phyloP scores from a whole-genome alignment of 441 rosid species.

The Mallotus japonicus region DNA sequence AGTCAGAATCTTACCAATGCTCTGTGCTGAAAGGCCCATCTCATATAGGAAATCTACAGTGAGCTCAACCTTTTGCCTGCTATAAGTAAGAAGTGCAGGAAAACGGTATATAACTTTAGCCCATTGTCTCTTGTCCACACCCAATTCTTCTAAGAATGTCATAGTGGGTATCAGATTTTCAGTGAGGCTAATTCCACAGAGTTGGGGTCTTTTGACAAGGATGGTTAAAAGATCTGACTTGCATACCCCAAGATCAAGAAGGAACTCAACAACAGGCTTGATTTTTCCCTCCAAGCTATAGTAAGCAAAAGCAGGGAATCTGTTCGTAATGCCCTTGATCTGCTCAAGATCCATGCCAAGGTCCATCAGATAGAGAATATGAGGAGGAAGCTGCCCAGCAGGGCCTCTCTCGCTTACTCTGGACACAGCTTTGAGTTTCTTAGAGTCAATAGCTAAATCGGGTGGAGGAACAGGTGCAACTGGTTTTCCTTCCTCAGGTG shows the following conservation, averaged over 20 bases:
- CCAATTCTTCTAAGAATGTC: constrained; percentile 39
- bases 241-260: constrained; percentile 43
- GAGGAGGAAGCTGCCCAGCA: constrained; percentile 38
- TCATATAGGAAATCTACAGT: constrained; percentile 41
- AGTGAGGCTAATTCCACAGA: constrained; percentile 45
- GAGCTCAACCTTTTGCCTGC: constrained; percentile 38
- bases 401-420: constrained; percentile 35
- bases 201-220: constrained; percentile 41
- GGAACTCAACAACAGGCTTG: constrained; percentile 46
- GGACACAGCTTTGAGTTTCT: constrained; percentile 40
- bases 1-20: constrained; percentile 40
- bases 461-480: constrained; percentile 20
- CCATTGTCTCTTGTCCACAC: constrained; percentile 47
- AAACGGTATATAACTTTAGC: constrained; percentile 44
- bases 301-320: constrained; percentile 44
- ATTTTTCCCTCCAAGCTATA: constrained; percentile 48
- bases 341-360: constrained; percentile 43
- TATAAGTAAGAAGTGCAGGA: constrained; percentile 42
- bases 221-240: constrained; percentile 36
- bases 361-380: constrained; percentile 36
- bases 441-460: constrained; percentile 15
- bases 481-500: constrained; percentile 26
- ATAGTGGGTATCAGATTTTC: constrained; percentile 46
- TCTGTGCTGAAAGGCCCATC: constrained; percentile 39
- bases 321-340: constrained; percentile 40